Conservation (phyloP, 2,329 filamentous ascomycete genomes). For the Fusarium incarnatum region DNA sequence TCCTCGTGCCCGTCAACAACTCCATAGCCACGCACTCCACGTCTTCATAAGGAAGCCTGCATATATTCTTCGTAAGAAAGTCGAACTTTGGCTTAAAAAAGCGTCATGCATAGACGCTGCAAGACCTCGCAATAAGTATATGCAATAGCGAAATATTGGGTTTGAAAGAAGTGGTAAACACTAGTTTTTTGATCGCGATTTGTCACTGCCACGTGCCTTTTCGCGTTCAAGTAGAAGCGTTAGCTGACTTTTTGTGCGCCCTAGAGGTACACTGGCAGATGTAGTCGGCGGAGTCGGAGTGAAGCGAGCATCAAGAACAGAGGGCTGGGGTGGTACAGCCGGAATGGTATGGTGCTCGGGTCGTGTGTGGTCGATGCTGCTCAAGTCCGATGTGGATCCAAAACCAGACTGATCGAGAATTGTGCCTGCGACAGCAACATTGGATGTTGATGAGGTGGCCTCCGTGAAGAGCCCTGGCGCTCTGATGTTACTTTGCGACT, state of each 20-base stretch:
- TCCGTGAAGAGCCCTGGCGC: conserved; percentile 50
- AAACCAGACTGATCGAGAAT: conserved; percentile 57
- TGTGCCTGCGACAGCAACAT: conserved; percentile 56
- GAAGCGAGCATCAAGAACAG: conserved; percentile 54
- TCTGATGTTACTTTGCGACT: conserved; percentile 27
- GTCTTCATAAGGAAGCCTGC: neutral
- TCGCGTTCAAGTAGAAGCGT: conserved; percentile 68
- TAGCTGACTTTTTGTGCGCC: conserved; percentile 70
- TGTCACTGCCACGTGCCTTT: conserved; percentile 53
- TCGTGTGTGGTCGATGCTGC: conserved; percentile 30
- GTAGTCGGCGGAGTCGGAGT: conserved; percentile 63
- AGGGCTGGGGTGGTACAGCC: conserved; percentile 39
- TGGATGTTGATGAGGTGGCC: conserved; percentile 56
- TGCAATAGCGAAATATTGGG: conserved; percentile 8
- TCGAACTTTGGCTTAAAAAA: neutral
- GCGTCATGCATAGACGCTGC: conserved; percentile 12
- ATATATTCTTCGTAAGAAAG: conserved; percentile 7
- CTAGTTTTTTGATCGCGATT: conserved; percentile 46
- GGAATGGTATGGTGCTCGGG: conserved; percentile 44
- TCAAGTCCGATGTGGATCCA: conserved; percentile 48
- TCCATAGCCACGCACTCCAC: conserved; percentile 14
- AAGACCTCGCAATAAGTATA: conserved; percentile 9
- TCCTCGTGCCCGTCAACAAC: conserved; percentile 19
- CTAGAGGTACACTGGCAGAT: conserved; percentile 61
- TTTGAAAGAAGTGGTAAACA: conserved; percentile 20